Base-by-base conservation (phyloP, 2,329 filamentous ascomycete genomes). In the Hypoxylon rubiginosum region DNA sequence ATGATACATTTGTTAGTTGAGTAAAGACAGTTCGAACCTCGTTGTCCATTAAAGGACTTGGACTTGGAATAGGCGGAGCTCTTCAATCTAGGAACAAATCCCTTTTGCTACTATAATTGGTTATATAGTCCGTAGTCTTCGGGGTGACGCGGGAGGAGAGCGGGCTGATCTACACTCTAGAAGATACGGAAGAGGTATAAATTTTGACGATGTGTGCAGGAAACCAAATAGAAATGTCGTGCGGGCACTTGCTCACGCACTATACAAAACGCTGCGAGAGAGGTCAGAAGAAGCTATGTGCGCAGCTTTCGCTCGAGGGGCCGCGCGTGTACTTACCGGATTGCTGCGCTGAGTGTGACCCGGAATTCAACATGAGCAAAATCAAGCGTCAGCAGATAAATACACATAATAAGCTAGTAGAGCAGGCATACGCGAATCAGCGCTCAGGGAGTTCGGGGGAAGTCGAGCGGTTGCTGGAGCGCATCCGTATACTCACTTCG, bases 271-370 rank as follows among this genome's bases (percentile, higher is more conserved):
- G 55, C 43, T 72, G 69, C 50, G 34, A 48, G 54, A 41, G 36
- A n/a, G 45, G 30, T 3, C n/a, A 39, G 19, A 4, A 21, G 2
- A 15, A 8, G 54, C 65, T 60, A n/a, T 70, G 56, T 28, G 17
- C 54, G 19, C 39, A 46, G 0, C 53, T 43, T 7, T 34, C 45
- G 17, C 55, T 60, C 24, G 56, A 63, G 15, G 62, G 56, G 5
- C 64, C 67, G 32, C 62, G 59, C 24, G 63, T 60, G 11, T 74
- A 73, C 58, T 55, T 81, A 46, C 62, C 75, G 45, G 79, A 79
- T 67, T 79, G 76, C n/a, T 82, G 80, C 69, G 75, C 78, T 7
- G 54, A 66, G 5, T 82, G 80, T 64, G 78, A 81, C 53, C 74
- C 76, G 0, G 71, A 72, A 0, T 72, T 73, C 48, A 62, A 61